Percentiles rank a stretch among this genome's conserved stretches.
Evolutionary conservation across 169 alveolate genomes (phyloP).

Genomic region (Cryptosporidium sp.): DNA sequence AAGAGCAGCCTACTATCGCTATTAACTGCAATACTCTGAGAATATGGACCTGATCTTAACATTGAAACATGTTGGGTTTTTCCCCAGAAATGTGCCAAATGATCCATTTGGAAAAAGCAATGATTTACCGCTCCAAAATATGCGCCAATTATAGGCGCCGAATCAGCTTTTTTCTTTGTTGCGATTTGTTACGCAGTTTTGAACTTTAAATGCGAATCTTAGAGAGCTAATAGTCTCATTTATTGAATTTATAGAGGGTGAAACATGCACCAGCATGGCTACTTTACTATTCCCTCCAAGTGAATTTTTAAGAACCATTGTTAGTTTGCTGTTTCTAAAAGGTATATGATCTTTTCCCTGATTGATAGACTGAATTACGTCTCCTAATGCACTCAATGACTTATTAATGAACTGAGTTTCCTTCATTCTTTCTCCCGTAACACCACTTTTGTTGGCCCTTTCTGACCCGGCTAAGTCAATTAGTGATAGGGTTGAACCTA

Average conservation of each 20-base stretch:
- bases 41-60: slow-evolving; percentile 39
- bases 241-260: slow-evolving; percentile 76
- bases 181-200: slow-evolving; percentile 38
- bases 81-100: slow-evolving; percentile 16
- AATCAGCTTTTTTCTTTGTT: not conserved
- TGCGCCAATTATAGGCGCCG: not conserved
- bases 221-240: slow-evolving; percentile 82
- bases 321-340: slow-evolving; percentile 89
- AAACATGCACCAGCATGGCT: slow-evolving; percentile 88
- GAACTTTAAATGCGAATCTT: slow-evolving; percentile 84
- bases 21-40: not conserved
- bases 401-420: slow-evolving; percentile 88
- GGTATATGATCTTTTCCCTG: slow-evolving; percentile 86
- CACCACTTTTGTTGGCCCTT: slow-evolving; percentile 85
- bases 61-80: slow-evolving; percentile 24
- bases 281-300: slow-evolving; percentile 89
- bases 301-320: slow-evolving; percentile 83
- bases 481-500: slow-evolving; percentile 81
- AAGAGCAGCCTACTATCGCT: not conserved
- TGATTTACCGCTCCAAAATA: not conserved
- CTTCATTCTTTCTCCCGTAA: slow-evolving; percentile 88
- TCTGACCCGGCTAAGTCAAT: slow-evolving; percentile 94
- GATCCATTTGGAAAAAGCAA: not conserved
- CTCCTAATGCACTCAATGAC: slow-evolving; percentile 87
- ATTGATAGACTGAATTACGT: slow-evolving; percentile 86